Evolutionary conservation across 2,329 filamentous ascomycete genomes (phyloP), one percentile per base, ranked within the genome.

Genomic region (Cercospora citrullina): DNA sequence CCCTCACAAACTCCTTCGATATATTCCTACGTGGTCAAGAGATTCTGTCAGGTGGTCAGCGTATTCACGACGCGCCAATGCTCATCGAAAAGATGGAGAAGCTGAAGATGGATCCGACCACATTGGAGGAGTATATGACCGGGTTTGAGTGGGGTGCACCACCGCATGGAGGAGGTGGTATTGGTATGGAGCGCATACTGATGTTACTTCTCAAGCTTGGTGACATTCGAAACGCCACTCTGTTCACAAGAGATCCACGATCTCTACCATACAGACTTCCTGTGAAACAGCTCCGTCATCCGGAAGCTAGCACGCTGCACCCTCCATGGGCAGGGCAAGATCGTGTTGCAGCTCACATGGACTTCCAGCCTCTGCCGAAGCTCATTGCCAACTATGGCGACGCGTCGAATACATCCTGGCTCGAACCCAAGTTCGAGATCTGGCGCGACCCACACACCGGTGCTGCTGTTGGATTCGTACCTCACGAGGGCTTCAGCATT

Each of bases 361-460:
- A 89, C 60, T 83, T 91, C 64, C 93, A 93, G 62, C 85, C 92
- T 0, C 78, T 97, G 5, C 92, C 94, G 77, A 91, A 96, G 77
- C 88, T 97, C 51, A 93, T 97, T 78, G 93, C 93, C 76, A 97
- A 97, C 79, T 97, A 97, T 74, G 94, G 94, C 70, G 94, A 97
- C 79, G 93, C 94, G 1, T 93, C 93, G 60, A 96, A 96, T 76
- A 97, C 94, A 0, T 95, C 93, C 0, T 97, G 93, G 93, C 87
- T 95, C 7, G 94, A 97, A 78, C 91, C 93, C 6, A 89, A 93
- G 6, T 97, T 94, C 78, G 86, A 92, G 76, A 89, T 96, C 67
- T 97, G 93, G 92, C 89, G 94, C 31, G 92, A 97, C 76, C 81
- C 86, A 23, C 79, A 82, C 36, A 94, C 91, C 2, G 94, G 94